Percentiles rank a stretch among this genome's conserved stretches.
These are phyloP conservation scores for Primulina tabacum DNA, from an alignment of 257 asterid genomes.

Conservation along the genomic window DNA sequence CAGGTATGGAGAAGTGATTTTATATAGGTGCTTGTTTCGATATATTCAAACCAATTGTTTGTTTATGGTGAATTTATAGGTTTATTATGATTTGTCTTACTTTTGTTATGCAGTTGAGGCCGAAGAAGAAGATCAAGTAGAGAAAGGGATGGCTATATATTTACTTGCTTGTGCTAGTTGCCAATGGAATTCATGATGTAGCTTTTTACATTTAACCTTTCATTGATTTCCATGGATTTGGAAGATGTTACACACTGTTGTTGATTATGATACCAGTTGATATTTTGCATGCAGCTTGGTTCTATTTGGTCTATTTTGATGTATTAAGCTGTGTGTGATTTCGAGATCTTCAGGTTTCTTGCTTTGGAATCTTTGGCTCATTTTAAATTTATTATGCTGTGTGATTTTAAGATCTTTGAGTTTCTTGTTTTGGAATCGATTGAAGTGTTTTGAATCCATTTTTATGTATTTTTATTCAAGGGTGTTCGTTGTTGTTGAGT, in stretches of 20 bases:
- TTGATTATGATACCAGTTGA: background rate
- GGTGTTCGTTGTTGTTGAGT: too few species aligned
- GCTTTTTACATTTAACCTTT: constrained; percentile 12
- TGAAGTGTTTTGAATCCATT: too few species aligned
- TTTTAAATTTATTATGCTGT: background rate
- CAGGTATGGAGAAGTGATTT: constrained; percentile 27
- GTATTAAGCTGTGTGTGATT: background rate
- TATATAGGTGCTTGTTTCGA: background rate
- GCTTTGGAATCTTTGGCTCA: background rate
- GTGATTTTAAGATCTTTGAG: background rate
- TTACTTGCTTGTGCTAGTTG: constrained; percentile 1
- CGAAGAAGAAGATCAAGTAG: constrained; percentile 44
- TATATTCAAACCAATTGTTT: background rate
- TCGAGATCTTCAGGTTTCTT: background rate
- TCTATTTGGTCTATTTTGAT: background rate
- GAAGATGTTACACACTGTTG: background rate
- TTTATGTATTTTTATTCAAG: too few species aligned
- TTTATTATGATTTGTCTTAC: too few species aligned
- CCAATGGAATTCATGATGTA: constrained; percentile 9
- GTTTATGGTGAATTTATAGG: background rate
- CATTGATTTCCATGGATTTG: background rate
- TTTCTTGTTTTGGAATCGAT: background rate
- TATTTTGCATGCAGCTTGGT: background rate
- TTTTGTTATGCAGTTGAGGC: constrained; percentile 39
- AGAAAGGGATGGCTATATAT: constrained; percentile 12